Percentiles rank a stretch among this genome's conserved stretches.
Conservation (phyloP, 148 eudicot genomes). For the Rhododendron ferrugineum region DNA sequence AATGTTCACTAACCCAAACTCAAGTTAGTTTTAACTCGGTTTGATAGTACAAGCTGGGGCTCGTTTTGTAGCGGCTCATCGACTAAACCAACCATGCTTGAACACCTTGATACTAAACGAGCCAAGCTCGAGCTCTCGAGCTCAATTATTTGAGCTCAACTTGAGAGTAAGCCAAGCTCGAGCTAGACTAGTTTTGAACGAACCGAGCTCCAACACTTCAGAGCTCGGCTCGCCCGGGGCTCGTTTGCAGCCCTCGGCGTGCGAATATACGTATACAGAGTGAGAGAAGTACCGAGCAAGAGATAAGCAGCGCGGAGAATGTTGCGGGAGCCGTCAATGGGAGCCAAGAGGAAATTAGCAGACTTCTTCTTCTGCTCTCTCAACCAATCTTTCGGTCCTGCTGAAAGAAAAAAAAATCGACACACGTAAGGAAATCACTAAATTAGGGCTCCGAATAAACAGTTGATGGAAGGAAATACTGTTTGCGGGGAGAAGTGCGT, state of each 20-base stretch:
- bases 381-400: conserved; percentile 98
- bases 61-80: not conserved
- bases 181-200: too few relatives aligned
- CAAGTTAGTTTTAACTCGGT: not conserved
- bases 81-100: not conserved
- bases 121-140: not conserved
- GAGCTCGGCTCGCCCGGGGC: not conserved
- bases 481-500: not conserved
- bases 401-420: conserved; percentile 24
- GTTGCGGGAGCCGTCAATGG: conserved; percentile 72
- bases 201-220: not conserved
- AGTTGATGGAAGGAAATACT: not conserved
- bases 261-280: not conserved
- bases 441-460: not conserved
- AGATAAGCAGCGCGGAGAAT: conserved; percentile 56
- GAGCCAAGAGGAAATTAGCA: conserved; percentile 64
- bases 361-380: conserved; percentile 92
- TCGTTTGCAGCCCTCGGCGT: not conserved
- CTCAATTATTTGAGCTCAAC: too few relatives aligned
- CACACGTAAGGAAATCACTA: not conserved
- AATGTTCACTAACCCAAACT: not conserved
- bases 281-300: conserved; percentile 38
- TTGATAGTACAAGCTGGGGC: not conserved
- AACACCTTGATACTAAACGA: not conserved
- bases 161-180: too few relatives aligned